Evolutionary conservation across 2,329 filamentous ascomycete genomes (phyloP).

Genomic region (Bertia moriformis): DNA sequence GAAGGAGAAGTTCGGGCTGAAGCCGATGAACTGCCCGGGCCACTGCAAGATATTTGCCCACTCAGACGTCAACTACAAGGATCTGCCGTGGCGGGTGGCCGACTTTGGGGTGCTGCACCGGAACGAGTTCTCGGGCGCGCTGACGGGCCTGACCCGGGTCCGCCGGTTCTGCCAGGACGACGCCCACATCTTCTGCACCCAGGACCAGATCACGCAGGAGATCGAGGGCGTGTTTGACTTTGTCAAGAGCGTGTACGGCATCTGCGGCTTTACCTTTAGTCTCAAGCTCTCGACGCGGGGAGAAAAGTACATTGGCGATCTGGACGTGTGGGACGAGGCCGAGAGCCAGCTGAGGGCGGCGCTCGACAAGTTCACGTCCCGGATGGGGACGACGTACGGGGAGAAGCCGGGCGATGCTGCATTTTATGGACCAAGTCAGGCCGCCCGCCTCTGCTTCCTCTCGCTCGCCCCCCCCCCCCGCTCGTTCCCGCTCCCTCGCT

Average conservation of each 20-base stretch:
- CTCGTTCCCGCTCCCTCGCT: too few species aligned
- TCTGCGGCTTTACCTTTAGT: slow-evolving; percentile 57
- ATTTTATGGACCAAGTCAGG: slow-evolving; percentile 59
- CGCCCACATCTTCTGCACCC: slow-evolving; percentile 53
- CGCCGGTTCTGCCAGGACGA: slow-evolving; percentile 56
- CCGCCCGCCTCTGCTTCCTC: too few species aligned
- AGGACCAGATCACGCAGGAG: slow-evolving; percentile 48
- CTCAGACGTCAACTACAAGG: slow-evolving; percentile 51
- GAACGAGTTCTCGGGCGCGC: slow-evolving; percentile 53
- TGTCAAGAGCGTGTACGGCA: slow-evolving; percentile 45
- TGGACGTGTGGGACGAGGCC: slow-evolving; percentile 50
- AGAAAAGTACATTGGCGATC: slow-evolving; percentile 42
- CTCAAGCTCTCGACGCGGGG: slow-evolving; percentile 57
- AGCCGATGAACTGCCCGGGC: slow-evolving; percentile 32
- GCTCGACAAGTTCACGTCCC: slow-evolving; percentile 39
- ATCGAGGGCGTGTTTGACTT: slow-evolving; percentile 54
- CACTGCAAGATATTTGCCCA: slow-evolving; percentile 47
- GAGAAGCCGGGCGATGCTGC: slow-evolving; percentile 57
- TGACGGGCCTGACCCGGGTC: slow-evolving; percentile 51
- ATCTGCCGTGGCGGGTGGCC: slow-evolving; percentile 53
- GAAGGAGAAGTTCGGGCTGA: slow-evolving; percentile 55
- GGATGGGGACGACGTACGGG: slow-evolving; percentile 42
- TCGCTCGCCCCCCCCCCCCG: too few species aligned
- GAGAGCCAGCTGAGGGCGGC: slow-evolving; percentile 46
- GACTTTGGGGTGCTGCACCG: slow-evolving; percentile 57